These are phyloP conservation scores for Coniosporium tulheliwenetii DNA, from an alignment of 2,329 filamentous ascomycete genomes.

Conservation along the genomic window DNA sequence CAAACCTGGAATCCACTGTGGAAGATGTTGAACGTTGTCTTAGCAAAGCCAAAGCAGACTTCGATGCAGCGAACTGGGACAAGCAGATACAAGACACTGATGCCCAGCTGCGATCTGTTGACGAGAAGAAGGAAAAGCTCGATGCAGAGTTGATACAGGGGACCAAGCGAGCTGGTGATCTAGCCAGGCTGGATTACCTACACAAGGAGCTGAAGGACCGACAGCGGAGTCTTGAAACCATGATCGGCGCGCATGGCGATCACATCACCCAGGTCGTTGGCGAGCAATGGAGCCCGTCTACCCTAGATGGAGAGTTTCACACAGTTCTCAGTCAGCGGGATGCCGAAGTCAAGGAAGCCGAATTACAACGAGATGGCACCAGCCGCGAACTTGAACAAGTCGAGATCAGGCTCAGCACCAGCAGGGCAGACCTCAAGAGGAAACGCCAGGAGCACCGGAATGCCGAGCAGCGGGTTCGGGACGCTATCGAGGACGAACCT, in stretches of 20 bases:
- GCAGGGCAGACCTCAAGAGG: slow-evolving; percentile 47
- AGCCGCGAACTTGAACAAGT: slow-evolving; percentile 61
- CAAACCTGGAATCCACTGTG: slow-evolving; percentile 58
- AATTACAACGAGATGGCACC: slow-evolving; percentile 53
- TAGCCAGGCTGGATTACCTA: slow-evolving; percentile 69
- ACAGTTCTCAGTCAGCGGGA: slow-evolving; percentile 41
- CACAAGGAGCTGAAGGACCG: slow-evolving; percentile 66
- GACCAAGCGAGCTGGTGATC: slow-evolving; percentile 64
- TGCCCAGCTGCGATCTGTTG: slow-evolving; percentile 48
- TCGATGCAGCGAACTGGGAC: slow-evolving; percentile 53
- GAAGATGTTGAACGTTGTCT: slow-evolving; percentile 53
- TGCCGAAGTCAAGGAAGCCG: slow-evolving; percentile 44
- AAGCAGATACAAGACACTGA: slow-evolving; percentile 52
- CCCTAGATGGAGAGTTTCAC: slow-evolving; percentile 58
- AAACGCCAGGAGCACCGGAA: slow-evolving; percentile 42
- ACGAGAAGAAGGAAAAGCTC: slow-evolving; percentile 56
- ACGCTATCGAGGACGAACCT: slow-evolving; percentile 37
- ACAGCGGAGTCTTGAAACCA: slow-evolving; percentile 59
- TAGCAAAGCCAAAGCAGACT: slow-evolving; percentile 44
- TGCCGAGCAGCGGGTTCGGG: slow-evolving; percentile 43
- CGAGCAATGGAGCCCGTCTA: slow-evolving; percentile 50
- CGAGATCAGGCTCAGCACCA: slow-evolving; percentile 54
- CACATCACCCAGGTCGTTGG: slow-evolving; percentile 53
- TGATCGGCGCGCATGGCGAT: slow-evolving; percentile 57
- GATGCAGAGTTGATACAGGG: slow-evolving; percentile 71